Conservation (phyloP, 2,329 filamentous ascomycete genomes). For the Pestalotiopsis sp. region DNA sequence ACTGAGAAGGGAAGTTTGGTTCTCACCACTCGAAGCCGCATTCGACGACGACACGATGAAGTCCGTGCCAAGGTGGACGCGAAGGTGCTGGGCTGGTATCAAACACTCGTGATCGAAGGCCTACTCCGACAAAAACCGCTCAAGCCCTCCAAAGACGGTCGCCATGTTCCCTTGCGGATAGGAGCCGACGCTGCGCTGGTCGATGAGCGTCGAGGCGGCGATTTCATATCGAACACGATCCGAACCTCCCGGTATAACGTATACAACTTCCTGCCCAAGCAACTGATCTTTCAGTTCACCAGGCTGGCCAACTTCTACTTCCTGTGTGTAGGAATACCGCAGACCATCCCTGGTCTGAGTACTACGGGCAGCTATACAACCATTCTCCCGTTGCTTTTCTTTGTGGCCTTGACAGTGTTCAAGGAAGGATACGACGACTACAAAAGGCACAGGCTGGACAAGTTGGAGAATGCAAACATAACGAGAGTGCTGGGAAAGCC, state of each 20-base stretch:
- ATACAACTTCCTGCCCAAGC: constrained; percentile 83
- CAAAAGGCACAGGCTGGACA: constrained; percentile 77
- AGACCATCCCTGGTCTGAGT: constrained; percentile 77
- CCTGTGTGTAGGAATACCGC: constrained; percentile 78
- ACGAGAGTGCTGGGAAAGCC: constrained; percentile 45
- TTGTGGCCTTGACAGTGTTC: constrained; percentile 76
- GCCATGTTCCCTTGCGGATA: constrained; percentile 45
- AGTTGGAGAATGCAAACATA: constrained; percentile 70
- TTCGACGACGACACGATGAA: constrained; percentile 18
- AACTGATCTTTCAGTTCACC: constrained; percentile 83
- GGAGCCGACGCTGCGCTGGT: constrained; percentile 41
- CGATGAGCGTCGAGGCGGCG: constrained; percentile 50
- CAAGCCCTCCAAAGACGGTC: constrained; percentile 72
- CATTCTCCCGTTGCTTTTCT: constrained; percentile 72
- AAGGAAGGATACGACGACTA: constrained; percentile 91
- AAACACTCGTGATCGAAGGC: constrained; percentile 43
- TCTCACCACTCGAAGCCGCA: constrained; percentile 14
- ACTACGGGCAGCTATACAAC: constrained; percentile 77
- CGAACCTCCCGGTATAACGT: constrained; percentile 82
- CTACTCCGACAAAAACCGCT: constrained; percentile 68
- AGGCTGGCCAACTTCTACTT: constrained; percentile 89
- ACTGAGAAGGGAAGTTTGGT: constrained; percentile 7
- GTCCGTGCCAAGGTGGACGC: constrained; percentile 19
- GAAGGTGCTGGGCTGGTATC: constrained; percentile 31
- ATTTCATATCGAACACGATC: constrained; percentile 64